A percentile compares a stretch with the other conserved stretches of the same genome.
These are phyloP conservation scores for Tetradesmus lagerheimii DNA, from an alignment of 139 green algal genomes.

Conservation along the genomic window DNA sequence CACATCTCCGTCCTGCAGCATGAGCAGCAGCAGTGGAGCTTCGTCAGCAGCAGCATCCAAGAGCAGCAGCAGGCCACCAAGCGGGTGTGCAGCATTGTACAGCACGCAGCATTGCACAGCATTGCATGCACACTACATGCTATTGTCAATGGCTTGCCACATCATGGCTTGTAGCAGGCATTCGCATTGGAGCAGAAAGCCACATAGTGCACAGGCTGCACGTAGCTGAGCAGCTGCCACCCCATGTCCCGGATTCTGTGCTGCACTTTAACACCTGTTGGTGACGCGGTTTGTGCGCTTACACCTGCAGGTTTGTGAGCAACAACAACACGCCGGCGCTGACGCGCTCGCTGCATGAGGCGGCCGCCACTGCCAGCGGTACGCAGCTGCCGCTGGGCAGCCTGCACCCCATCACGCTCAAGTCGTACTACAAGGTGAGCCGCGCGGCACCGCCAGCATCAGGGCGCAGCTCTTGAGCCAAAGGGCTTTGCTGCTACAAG, in stretches of 20 bases:
- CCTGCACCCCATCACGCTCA: conserved; percentile 44
- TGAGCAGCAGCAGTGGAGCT: background rate
- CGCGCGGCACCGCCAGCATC: background rate
- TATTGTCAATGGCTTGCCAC: too few relatives aligned
- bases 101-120: too few relatives aligned
- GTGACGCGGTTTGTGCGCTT: background rate
- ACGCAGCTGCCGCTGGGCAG: background rate
- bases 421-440: conserved; percentile 45
- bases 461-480: background rate
- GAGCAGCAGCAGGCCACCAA: background rate
- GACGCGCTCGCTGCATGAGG: conserved; percentile 7
- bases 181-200: background rate
- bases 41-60: background rate
- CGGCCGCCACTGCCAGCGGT: background rate
- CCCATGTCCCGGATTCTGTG: too few relatives aligned
- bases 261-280: background rate
- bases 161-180: too few relatives aligned
- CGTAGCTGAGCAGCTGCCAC: background rate
- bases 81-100: conserved; percentile 6
- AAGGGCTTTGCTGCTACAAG: background rate
- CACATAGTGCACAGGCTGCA: background rate
- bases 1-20: background rate
- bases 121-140: too few relatives aligned
- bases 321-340: conserved; percentile 35
- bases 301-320: conserved; percentile 27